Base-by-base conservation (phyloP, 1,284 basidiomycete genomes). In the Ustilago sp. region DNA sequence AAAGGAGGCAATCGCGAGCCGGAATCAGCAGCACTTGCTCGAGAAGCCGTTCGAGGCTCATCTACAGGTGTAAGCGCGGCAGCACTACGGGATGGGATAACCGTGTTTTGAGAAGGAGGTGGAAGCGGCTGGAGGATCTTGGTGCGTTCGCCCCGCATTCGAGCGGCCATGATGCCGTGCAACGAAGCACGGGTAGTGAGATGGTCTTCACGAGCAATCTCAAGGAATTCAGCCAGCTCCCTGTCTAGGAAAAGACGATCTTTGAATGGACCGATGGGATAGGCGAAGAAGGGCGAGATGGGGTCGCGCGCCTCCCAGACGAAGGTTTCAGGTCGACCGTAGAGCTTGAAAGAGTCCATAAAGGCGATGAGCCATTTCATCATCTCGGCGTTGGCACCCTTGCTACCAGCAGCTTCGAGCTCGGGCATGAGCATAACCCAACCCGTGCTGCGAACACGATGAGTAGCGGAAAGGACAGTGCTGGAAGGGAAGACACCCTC, bases 311-410 rank as follows among this genome's bases (percentile, higher is more conserved):
- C 82, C 54, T 86, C 85, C 80, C 80, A 83, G 7, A 69, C 66
- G 53, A 85, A 81, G 13, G 59, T 64, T 11, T 75, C 72, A 8
- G 83, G 83, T 23, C 82, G 72, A 32, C 82, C 82, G 31, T 86
- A 85, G 31, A 85, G 81, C 36, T 76, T 77, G 67, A 87, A 87
- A 36, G 84, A 86, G 31, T 85, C 84, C 83, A 85, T 85, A 35
- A 85, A 82, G 35, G 80, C 94, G 67, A 95, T 91, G 60, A 97
- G 88, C 95, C 96, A 99, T 85, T 92, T 93, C 78, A 98, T 89
- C 94, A 98, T 96, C 86, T 95, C 94, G 52, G 90, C 89, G 28
- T 80, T 83, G 39, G 84, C 81, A 13, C 86, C 86, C 52, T 85
- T 83, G 93, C 93, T 96, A 13, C 92, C 93, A 80, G 94, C 93